A percentile compares a stretch with the other conserved stretches of the same genome.
These are phyloP conservation scores for Papiliotrema terrestris DNA, from an alignment of 1,284 basidiomycete genomes.

Conservation along the genomic window DNA sequence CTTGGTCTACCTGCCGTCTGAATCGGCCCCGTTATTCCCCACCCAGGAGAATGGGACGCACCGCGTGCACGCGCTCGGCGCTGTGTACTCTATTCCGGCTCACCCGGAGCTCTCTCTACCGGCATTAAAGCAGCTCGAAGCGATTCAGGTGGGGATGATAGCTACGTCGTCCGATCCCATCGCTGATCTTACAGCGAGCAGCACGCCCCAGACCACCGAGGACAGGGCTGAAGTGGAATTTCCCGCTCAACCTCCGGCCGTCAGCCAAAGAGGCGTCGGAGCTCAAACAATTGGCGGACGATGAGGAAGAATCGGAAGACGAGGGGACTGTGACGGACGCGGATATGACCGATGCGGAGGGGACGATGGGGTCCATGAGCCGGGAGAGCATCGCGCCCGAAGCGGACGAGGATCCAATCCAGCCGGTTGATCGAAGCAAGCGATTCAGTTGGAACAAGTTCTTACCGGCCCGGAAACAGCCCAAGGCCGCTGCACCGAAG, in stretches of 20 bases:
- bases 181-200: neutral
- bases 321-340: constrained; percentile 6
- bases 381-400: constrained; percentile 21
- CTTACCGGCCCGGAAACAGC: constrained; percentile 20
- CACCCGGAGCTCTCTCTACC: constrained; percentile 20
- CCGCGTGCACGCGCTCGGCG: constrained; percentile 30
- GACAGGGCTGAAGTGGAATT: neutral
- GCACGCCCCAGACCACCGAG: neutral
- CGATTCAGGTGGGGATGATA: constrained; percentile 18
- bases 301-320: neutral
- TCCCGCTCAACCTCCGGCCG: constrained; percentile 2
- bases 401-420: constrained; percentile 29
- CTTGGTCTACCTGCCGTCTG: constrained; percentile 40
- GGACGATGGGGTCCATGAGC: constrained; percentile 5
- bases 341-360: constrained; percentile 4
- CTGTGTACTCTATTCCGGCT: constrained; percentile 41
- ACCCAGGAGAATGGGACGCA: constrained; percentile 13
- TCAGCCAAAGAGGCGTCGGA: neutral
- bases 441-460: constrained; percentile 29
- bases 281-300: neutral
- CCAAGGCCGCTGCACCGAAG: constrained; percentile 1
- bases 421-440: constrained; percentile 9
- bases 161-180: neutral
- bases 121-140: constrained; percentile 16
- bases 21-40: neutral